Evolutionary conservation across 345 rosid species (phyloP), one percentile per base, ranked within the genome.

Genomic region (Gossypium anomalum): DNA sequence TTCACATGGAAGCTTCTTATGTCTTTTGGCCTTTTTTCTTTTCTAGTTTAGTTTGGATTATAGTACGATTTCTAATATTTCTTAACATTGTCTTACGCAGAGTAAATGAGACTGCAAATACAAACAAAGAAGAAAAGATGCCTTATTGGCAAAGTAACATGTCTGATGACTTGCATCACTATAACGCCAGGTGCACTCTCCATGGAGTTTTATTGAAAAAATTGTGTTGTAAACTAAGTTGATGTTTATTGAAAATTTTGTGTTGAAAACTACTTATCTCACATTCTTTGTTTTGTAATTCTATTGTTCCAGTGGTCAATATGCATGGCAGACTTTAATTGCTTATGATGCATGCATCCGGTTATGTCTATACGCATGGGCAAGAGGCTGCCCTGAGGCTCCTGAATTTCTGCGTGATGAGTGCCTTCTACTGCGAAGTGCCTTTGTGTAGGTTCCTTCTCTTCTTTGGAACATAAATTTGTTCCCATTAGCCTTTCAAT

Each of bases 291-390:
- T 13, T 44, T 6, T 75, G 48, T 45, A 10, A 60, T 71, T 67
- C 9, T 44, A 56, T 71, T 73, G 44, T 38, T 78, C 80, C 89
- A 91, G 99, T 76, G 91, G 89, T 75, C 98, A 91, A 77, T 81
- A 84, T 82, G 97, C 97, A 23, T 92, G 98, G 99, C 97, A 95
- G 86, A 89, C 92, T 79, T 85, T 94, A 58, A 77, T 94, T 75
- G 87, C 99, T 49, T 91, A 95, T 83, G 99, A 95, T 84, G 99
- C 99, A 78, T 95, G 97, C 72, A 87, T 93, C 70, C 93, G 99
- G 41, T 79, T 92, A 56, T 92, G 97, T 78, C 85, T 92, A 62
- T 80, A 82, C 78, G 86, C 90, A 43, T 95, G 98, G 99, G 93
- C 96, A 68, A 87, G 81, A 80, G 97, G 91, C 53, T 91, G 93